Evolutionary conservation across 2,329 filamentous ascomycete species (phyloP).

Genomic region (Septoria petroselini): DNA sequence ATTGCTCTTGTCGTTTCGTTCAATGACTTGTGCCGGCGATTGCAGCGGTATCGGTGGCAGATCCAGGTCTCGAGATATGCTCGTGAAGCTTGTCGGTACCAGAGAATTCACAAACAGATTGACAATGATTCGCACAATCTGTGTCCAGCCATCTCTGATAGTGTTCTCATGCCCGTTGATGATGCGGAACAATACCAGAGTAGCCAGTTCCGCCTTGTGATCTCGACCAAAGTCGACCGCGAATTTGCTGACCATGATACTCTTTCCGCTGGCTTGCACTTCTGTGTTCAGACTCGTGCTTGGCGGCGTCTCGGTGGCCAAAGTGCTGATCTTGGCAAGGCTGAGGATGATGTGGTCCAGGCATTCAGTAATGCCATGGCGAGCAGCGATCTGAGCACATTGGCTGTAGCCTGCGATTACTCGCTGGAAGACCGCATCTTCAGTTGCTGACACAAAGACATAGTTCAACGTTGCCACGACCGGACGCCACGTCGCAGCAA

Average conservation of each 20-base stretch:
- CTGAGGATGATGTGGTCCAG: slow-evolving; percentile 91
- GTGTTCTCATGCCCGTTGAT: slow-evolving; percentile 79
- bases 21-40: slow-evolving; percentile 86
- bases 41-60: slow-evolving; percentile 84
- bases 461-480: slow-evolving; percentile 94
- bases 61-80: slow-evolving; percentile 62
- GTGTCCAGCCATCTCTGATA: slow-evolving; percentile 72
- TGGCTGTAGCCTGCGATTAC: slow-evolving; percentile 95
- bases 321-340: slow-evolving; percentile 82
- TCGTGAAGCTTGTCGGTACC: slow-evolving; percentile 73
- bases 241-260: slow-evolving; percentile 97
- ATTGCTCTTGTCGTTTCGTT: slow-evolving; percentile 71
- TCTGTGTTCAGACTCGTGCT: slow-evolving; percentile 92
- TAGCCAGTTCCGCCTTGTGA: slow-evolving; percentile 88
- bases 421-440: slow-evolving; percentile 90
- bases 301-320: slow-evolving; percentile 70
- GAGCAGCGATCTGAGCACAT: slow-evolving; percentile 86
- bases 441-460: slow-evolving; percentile 97
- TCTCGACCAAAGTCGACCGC: slow-evolving; percentile 93
- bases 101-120: slow-evolving; percentile 96
- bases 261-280: slow-evolving; percentile 79
- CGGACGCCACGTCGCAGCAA: slow-evolving; percentile 90
- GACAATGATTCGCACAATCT: slow-evolving; percentile 87
- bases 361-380: slow-evolving; percentile 77
- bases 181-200: slow-evolving; percentile 90